phyloP scores from a whole-genome alignment of 2,329 filamentous ascomycete genomes.

The Fonsecaea erecta region DNA sequence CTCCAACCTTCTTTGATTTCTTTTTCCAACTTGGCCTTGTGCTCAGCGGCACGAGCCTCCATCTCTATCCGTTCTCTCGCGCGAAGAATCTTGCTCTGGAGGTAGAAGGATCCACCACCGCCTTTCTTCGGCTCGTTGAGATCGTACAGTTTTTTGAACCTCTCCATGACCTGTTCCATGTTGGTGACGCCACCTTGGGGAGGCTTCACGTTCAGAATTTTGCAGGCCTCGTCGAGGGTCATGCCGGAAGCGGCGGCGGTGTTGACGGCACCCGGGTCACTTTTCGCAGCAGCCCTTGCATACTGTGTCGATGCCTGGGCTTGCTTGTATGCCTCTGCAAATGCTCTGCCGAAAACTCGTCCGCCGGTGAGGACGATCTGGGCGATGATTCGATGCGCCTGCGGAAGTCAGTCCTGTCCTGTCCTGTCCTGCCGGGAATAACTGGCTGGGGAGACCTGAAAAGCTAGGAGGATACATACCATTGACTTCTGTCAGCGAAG shows the following conservation, averaged over 20 bases:
- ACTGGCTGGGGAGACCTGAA: not conserved
- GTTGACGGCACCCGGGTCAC: conserved; percentile 52
- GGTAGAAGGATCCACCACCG: conserved; percentile 80
- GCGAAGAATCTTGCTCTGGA: conserved; percentile 94
- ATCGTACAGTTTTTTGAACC: conserved; percentile 95
- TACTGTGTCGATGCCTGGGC: conserved; percentile 85
- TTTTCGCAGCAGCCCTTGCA: conserved; percentile 71
- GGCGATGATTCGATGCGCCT: conserved; percentile 94
- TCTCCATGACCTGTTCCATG: conserved; percentile 76
- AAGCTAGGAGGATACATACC: conserved; percentile 16
- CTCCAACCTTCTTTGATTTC: conserved; percentile 87
- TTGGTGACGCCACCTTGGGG: conserved; percentile 77
- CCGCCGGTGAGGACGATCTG: conserved; percentile 89
- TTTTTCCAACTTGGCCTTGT: conserved; percentile 73
- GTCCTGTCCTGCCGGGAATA: not conserved
- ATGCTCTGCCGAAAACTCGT: conserved; percentile 89
- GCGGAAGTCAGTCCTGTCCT: conserved; percentile 28
- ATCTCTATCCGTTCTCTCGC: conserved; percentile 90
- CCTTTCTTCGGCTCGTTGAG: conserved; percentile 93
- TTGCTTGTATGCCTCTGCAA: conserved; percentile 93
- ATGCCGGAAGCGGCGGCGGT: conserved; percentile 71
- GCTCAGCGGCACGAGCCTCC: conserved; percentile 74
- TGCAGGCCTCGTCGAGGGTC: conserved; percentile 94
- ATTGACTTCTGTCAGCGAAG: conserved; percentile 15
- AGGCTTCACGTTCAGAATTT: conserved; percentile 93